Base-by-base conservation (phyloP, 192 early-diverging fungal species). In the Chytriomyces confervae region DNA sequence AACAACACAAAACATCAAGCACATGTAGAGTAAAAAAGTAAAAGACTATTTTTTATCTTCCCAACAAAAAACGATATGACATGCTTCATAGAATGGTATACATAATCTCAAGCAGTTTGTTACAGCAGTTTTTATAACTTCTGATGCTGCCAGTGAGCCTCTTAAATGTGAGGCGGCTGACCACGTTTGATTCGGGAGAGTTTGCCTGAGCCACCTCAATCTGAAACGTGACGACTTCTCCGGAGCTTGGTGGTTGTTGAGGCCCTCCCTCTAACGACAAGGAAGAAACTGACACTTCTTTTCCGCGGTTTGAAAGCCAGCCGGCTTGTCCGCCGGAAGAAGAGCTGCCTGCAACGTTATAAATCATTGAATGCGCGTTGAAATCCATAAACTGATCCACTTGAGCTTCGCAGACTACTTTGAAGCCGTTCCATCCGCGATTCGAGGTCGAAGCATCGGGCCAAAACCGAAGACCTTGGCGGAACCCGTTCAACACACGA, bases 381-480 rank as follows among this genome's bases (percentile, higher is more conserved):
- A 27, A 27, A 24, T 4, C 44, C 44, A 68, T 20, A 23, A 68
- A 68, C 11, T 46, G 11, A 0, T 46, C 43, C 11, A 27, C 66
- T 43, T 29, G 24, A 11, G 47, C 47, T 47, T 68, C 66, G 23
- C 66, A 68, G 47, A 68, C 46, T 20, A 68, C 44, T n/a, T 16
- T 68, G 44, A 43, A 68, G 16, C 66, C 66, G 47, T 68, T 46
- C 66, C 66, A 68, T n/a, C 66, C 66, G 9, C 44, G 20, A 16
- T 65, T 65, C 63, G 11, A 18, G 29, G 36, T 44, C 0, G 29
- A 9, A 46, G 44, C 2, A 68, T 68, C 44, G 10, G 66, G 66
- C 66, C 66, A 68, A 47, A 68, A 68, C 13, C 66, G 66, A 43
- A 68, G 16, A 13, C 66, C 66, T 46, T 46, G 66, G 23, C 66